A percentile compares a stretch with the other conserved stretches of the same genome.
phyloP scores from a whole-genome alignment of 2,329 filamentous ascomycete genomes.

The Aureobasidium sp. region DNA sequence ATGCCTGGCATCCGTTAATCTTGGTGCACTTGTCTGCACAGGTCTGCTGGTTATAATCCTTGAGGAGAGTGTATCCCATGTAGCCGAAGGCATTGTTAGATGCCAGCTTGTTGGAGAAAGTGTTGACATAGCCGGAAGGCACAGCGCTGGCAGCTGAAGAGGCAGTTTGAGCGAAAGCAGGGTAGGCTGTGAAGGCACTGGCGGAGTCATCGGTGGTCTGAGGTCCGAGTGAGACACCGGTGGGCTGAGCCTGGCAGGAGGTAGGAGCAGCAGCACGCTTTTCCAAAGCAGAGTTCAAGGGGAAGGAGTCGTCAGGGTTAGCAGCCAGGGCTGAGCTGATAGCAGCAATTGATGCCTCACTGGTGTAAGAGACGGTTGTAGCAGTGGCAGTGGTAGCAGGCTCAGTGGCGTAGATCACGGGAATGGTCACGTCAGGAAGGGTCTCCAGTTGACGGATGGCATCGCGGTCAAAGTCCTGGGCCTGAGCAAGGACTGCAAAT shows the following conservation, averaged over 20 bases:
- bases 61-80: constrained; percentile 35
- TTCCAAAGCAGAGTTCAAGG: neutral
- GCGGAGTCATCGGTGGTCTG: constrained; percentile 36
- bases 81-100: constrained; percentile 28
- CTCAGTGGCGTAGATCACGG: constrained; percentile 19
- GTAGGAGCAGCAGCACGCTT: constrained; percentile 3
- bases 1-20: constrained; percentile 32
- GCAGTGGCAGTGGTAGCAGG: constrained; percentile 15
- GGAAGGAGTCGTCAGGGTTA: neutral
- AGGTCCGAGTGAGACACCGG: constrained; percentile 30
- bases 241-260: constrained; percentile 36
- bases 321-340: constrained; percentile 11
- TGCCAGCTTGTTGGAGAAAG: constrained; percentile 31
- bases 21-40: constrained; percentile 36
- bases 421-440: constrained; percentile 9
- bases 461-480: constrained; percentile 25
- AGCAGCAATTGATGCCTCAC: constrained; percentile 14
- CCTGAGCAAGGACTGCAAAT: constrained; percentile 18
- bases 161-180: constrained; percentile 29
- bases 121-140: constrained; percentile 32
- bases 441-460: constrained; percentile 14
- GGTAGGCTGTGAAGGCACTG: constrained; percentile 31
- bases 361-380: constrained; percentile 4
- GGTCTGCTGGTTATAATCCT: constrained; percentile 33
- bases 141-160: constrained; percentile 26